A percentile compares a stretch with the other conserved stretches of the same genome.
Conservation (phyloP, 2,329 filamentous ascomycete genomes). For the Cryphonectria nitschkei region DNA sequence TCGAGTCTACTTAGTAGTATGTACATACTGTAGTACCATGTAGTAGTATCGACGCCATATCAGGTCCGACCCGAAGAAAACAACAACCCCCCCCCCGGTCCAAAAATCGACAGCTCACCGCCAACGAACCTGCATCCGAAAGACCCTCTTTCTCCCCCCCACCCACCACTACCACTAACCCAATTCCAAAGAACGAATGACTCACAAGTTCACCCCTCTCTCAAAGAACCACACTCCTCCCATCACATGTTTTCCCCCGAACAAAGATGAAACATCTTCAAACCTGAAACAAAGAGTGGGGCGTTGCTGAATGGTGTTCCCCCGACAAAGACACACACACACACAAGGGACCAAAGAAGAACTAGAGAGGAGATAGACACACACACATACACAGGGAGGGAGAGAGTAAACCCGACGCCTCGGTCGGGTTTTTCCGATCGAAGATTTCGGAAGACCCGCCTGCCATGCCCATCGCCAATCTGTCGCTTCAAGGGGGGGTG, state of each 20-base stretch:
- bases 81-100: too few relatives aligned
- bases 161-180: neutral
- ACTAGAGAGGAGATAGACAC: neutral
- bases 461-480: neutral
- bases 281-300: conserved; percentile 16
- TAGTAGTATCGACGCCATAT: neutral
- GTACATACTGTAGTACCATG: neutral
- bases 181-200: neutral
- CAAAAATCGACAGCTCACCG: conserved; percentile 9
- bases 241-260: neutral
- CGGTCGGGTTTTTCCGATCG: conserved; percentile 8
- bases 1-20: neutral
- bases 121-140: conserved; percentile 13
- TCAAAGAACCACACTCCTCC: neutral
- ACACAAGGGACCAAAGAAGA: neutral
- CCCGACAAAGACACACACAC: too few relatives aligned
- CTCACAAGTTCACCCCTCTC: neutral
- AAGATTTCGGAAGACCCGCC: neutral
- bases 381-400: neutral
- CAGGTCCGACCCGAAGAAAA: neutral
- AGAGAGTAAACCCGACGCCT: neutral
- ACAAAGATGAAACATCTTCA: conserved; percentile 8
- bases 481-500: neutral
- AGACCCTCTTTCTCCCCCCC: neutral
- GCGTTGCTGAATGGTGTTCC: neutral